Evolutionary conservation across 768 basidiomycete genomes (phyloP).

Genomic region (Leucocoprinus sp.): DNA sequence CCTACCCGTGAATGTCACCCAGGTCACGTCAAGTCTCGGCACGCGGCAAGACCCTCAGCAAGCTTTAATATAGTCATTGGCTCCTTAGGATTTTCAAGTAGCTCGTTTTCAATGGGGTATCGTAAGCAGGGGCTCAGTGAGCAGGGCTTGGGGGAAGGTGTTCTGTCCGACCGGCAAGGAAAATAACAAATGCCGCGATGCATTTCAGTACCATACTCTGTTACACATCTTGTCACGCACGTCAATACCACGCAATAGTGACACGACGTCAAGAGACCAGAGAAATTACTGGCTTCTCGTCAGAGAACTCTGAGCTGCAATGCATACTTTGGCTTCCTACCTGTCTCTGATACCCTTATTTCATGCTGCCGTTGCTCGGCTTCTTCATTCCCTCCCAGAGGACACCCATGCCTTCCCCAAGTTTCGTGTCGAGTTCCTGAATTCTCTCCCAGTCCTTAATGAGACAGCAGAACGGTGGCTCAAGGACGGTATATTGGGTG

Average conservation of each 20-base stretch:
- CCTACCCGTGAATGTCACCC: conserved; percentile 6
- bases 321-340: conserved; percentile 20
- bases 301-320: conserved; percentile 16
- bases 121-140: conserved; percentile 7
- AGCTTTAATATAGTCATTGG: conserved; percentile 11
- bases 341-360: conserved; percentile 21
- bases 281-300: background rate
- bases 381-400: conserved; percentile 70
- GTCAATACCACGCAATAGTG: background rate
- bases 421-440: conserved; percentile 70
- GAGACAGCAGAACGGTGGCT: conserved; percentile 74
- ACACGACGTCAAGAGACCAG: conserved; percentile 7
- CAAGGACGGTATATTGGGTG: conserved; percentile 60
- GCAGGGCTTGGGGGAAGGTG: background rate
- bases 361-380: conserved; percentile 26
- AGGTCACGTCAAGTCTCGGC: conserved; percentile 9
- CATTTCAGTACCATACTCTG: too few species aligned
- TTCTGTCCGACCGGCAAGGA: conserved; percentile 6
- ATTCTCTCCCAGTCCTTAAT: conserved; percentile 64
- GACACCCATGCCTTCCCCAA: conserved; percentile 80
- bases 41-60: conserved; percentile 8
- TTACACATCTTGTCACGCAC: background rate
- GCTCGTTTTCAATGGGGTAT: too few species aligned
- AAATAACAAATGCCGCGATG: too few species aligned
- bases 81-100: conserved; percentile 5